phyloP scores from a whole-genome alignment of 495 filamentous ascomycete species.

The Hypomontagnella submonticulosa region DNA sequence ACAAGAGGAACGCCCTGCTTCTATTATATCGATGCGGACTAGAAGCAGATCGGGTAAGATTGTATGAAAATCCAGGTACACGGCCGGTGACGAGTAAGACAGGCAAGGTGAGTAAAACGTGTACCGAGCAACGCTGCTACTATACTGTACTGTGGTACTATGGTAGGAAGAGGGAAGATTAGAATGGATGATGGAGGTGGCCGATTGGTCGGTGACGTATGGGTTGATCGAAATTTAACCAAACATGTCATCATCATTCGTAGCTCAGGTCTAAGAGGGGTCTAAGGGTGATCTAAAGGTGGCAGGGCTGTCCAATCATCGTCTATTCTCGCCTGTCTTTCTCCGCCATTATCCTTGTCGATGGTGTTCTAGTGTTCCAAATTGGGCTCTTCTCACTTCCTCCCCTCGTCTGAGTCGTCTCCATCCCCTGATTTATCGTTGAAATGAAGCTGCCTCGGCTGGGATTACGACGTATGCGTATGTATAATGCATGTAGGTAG shows the following conservation, averaged over 20 bases:
- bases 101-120: background rate
- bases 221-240: constrained; percentile 21
- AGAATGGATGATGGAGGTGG: constrained; percentile 18
- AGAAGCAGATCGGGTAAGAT: background rate
- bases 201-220: constrained; percentile 36
- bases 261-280: constrained; percentile 7
- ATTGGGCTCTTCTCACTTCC: background rate
- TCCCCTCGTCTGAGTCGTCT: too few relatives aligned
- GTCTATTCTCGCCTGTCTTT: background rate
- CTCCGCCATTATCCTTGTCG: constrained; percentile 13
- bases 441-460: constrained; percentile 1
- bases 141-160: too few relatives aligned
- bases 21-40: constrained; percentile 15
- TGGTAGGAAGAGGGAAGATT: background rate
- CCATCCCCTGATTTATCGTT: background rate
- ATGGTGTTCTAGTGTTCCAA: constrained; percentile 3
- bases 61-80: constrained; percentile 26
- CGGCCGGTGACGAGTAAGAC: background rate
- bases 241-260: constrained; percentile 40
- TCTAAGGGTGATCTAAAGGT: constrained; percentile 8
- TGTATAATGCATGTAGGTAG: too few relatives aligned
- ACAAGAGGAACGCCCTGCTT: constrained; percentile 9
- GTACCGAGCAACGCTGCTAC: background rate
- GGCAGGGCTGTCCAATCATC: constrained; percentile 43
- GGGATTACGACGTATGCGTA: background rate